phyloP scores from a whole-genome alignment of 164 flowering plant species.

The Kingdonia uniflora region DNA sequence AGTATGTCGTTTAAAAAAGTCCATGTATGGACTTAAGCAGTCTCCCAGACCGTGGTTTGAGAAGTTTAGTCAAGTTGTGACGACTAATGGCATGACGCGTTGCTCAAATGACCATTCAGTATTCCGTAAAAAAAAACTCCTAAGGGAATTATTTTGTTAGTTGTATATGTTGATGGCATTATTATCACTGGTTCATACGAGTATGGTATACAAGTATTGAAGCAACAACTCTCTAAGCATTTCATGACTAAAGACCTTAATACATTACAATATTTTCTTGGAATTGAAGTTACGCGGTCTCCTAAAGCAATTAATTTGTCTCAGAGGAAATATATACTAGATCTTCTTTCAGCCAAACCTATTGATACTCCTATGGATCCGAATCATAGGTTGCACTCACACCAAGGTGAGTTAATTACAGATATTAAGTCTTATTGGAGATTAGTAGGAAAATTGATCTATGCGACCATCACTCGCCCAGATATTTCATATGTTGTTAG shows the following conservation, averaged over 20 bases:
- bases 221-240: neutral
- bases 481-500: neutral
- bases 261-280: neutral
- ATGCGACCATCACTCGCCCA: neutral
- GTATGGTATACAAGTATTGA: neutral
- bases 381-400: neutral
- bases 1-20: neutral
- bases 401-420: neutral
- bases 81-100: neutral
- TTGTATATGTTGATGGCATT: slow-evolving; percentile 1
- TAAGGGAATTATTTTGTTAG: neutral
- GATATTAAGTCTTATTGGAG: neutral
- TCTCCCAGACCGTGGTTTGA: slow-evolving; percentile 4
- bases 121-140: neutral
- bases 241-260: neutral
- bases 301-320: neutral
- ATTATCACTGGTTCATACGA: neutral
- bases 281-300: neutral
- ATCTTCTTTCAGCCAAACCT: neutral
- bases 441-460: neutral
- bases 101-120: neutral
- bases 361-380: slow-evolving; percentile 3
- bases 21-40: neutral
- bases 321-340: neutral
- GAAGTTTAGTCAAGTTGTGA: neutral